Conservation (phyloP, 257 asterid genomes). For the Capsicum pubescens region DNA sequence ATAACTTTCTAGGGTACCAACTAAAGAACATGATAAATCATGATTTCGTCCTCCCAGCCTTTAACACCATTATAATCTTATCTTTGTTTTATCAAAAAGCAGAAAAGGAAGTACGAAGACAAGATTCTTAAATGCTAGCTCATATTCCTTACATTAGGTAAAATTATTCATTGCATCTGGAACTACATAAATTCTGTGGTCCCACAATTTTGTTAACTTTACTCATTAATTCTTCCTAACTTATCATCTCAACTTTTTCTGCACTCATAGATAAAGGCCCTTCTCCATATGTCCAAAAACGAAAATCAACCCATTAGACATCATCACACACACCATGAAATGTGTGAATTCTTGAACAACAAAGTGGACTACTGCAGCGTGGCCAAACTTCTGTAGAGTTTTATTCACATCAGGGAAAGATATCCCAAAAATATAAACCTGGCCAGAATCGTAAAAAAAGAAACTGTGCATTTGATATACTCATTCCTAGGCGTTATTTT, state of each 20-base stretch:
- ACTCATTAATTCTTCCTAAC: constrained; percentile 3
- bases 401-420: background rate
- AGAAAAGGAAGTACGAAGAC: background rate
- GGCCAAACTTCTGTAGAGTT: background rate
- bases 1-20: background rate
- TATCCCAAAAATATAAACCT: constrained; percentile 6
- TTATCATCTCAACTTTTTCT: background rate
- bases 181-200: constrained; percentile 13
- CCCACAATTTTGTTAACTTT: constrained; percentile 9
- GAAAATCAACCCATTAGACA: background rate
- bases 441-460: background rate
- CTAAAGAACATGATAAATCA: background rate
- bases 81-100: background rate
- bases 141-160: background rate
- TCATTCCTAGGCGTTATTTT: background rate
- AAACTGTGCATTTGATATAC: background rate
- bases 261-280: constrained; percentile 14
- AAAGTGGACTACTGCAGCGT: background rate
- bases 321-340: background rate
- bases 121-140: constrained; percentile 19
- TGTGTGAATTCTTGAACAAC: constrained; percentile 4
- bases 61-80: background rate
- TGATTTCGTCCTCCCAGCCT: background rate
- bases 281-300: background rate
- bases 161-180: constrained; percentile 4